Evolutionary conservation across 495 filamentous ascomycete species (phyloP).

Genomic region (Penicillium daleae): DNA sequence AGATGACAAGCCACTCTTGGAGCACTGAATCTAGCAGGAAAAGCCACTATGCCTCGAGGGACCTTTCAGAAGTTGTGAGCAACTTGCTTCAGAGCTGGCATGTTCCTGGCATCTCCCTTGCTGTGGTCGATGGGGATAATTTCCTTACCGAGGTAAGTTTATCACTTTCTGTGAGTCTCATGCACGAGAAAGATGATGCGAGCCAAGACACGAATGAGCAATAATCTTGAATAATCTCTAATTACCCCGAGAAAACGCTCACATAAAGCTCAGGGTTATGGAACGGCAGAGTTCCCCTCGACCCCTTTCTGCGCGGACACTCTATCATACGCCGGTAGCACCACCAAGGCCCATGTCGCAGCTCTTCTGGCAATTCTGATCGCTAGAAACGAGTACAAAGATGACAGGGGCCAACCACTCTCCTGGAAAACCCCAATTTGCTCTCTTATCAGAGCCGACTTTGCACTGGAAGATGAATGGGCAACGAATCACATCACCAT

Average conservation of each 20-base stretch:
- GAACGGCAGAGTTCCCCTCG: constrained; percentile 40
- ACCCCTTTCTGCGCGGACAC: constrained; percentile 45
- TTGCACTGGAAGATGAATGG: constrained; percentile 48
- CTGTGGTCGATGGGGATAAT: constrained; percentile 48
- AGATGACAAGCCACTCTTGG: neutral
- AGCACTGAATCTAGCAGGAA: neutral
- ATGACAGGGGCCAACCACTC: constrained; percentile 35
- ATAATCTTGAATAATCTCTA: neutral
- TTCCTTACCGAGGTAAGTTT: constrained; percentile 11
- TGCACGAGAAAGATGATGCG: neutral
- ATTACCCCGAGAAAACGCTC: neutral
- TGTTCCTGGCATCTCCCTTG: constrained; percentile 54
- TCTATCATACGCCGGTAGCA: constrained; percentile 47
- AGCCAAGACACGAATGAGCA: neutral
- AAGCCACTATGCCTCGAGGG: neutral
- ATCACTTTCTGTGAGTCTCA: neutral
- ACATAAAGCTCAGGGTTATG: constrained; percentile 48
- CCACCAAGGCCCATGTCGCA: constrained; percentile 59
- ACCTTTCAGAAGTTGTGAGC: neutral
- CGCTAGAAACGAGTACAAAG: constrained; percentile 14
- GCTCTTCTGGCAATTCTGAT: constrained; percentile 50
- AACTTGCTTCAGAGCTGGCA: constrained; percentile 39
- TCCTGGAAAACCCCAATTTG: constrained; percentile 54
- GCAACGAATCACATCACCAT: constrained; percentile 49
- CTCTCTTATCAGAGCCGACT: constrained; percentile 52